Percentiles rank a stretch among this genome's conserved stretches.
Evolutionary conservation across 1,139 yeast species (phyloP).

Genomic region (Magnusiomyces sp.): DNA sequence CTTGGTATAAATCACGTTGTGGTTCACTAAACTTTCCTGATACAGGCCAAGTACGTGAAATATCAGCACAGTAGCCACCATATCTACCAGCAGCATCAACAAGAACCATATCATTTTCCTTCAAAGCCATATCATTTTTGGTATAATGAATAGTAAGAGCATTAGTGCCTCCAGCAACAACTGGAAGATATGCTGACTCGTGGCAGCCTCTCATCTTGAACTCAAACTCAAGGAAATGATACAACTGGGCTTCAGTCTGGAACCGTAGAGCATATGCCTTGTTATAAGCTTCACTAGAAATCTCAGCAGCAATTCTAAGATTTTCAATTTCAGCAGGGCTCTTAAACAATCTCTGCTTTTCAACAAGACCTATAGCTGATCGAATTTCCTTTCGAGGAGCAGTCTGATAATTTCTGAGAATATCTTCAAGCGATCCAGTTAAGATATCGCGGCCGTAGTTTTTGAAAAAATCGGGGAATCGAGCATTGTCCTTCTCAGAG

Average conservation of each 20-base stretch:
- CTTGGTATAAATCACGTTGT: conserved; percentile 80
- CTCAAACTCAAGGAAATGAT: conserved; percentile 73
- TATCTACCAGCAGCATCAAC: conserved; percentile 93
- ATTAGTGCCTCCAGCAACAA: conserved; percentile 87
- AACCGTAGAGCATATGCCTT: conserved; percentile 59
- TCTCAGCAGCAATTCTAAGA: conserved; percentile 75
- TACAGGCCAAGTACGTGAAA: conserved; percentile 95
- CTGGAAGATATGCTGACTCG: conserved; percentile 85
- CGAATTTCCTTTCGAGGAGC: conserved; percentile 9
- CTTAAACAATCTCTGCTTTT: conserved; percentile 58
- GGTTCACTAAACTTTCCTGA: conserved; percentile 60
- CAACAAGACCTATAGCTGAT: conserved; percentile 32
- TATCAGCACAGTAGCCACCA: conserved; percentile 95
- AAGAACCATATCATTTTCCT: conserved; percentile 71
- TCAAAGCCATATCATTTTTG: conserved; percentile 71
- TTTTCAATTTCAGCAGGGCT: conserved; percentile 67
- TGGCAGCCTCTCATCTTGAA: conserved; percentile 86
- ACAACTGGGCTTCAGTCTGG: conserved; percentile 65
- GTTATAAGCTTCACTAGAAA: conserved; percentile 77
- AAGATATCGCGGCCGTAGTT: conserved; percentile 13
- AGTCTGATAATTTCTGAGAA: conserved; percentile 5
- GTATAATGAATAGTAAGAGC: conserved; percentile 87
- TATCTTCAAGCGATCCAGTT: conserved; percentile 9
- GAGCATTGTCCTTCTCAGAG: conserved; percentile 12
- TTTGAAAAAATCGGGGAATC: conserved; percentile 17